Conservation (phyloP, 768 basidiomycete species). For the Lentinula edodes region DNA sequence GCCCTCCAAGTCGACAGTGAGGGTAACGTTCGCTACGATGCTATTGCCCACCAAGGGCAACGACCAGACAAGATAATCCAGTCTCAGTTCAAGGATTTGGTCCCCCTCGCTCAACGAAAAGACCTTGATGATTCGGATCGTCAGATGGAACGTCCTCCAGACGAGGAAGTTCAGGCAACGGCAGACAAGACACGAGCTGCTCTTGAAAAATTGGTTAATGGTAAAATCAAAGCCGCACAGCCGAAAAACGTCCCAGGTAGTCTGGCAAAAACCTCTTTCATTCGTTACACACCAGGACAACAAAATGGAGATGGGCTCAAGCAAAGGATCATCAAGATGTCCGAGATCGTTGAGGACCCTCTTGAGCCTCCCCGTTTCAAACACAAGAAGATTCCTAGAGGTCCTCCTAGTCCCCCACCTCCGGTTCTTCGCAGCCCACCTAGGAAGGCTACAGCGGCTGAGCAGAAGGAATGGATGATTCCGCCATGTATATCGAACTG, state of each 20-base stretch:
- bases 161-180: constrained; percentile 87
- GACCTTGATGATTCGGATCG: constrained; percentile 75
- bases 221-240: constrained; percentile 97
- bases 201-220: constrained; percentile 88
- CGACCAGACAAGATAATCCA: constrained; percentile 82
- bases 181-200: constrained; percentile 88
- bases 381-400: constrained; percentile 97
- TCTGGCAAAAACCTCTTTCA: constrained; percentile 81
- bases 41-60: constrained; percentile 94
- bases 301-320: constrained; percentile 72
- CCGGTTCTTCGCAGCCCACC: constrained; percentile 95
- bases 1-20: constrained; percentile 96
- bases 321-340: constrained; percentile 99
- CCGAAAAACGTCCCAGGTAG: constrained; percentile 90
- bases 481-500: constrained; percentile 99
- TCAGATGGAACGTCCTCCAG: constrained; percentile 87
- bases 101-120: constrained; percentile 84
- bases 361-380: constrained; percentile 96
- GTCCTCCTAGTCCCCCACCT: constrained; percentile 93
- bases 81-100: constrained; percentile 96
- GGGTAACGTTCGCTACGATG: constrained; percentile 96
- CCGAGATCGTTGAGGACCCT: constrained; percentile 96
- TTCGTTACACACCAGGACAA: constrained; percentile 95
- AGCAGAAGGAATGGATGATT: constrained; percentile 99
- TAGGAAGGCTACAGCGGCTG: constrained; percentile 90